A percentile compares a stretch with the other conserved stretches of the same genome.
Conservation (phyloP, 2,329 filamentous ascomycete species). For the Triangularia verruculosa region DNA sequence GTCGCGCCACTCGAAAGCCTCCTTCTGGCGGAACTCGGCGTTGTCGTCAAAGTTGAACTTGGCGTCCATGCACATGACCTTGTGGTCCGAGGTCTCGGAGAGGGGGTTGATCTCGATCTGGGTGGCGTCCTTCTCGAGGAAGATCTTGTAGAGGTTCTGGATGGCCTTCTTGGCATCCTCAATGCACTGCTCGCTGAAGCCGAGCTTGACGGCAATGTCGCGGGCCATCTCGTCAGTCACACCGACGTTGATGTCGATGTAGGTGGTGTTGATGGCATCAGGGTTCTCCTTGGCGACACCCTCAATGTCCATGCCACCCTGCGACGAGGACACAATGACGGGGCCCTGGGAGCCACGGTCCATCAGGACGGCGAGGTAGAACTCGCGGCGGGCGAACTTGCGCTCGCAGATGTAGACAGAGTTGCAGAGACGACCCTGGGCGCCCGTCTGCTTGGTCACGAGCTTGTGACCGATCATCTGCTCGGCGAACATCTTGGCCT, state of each 20-base stretch:
- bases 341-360: constrained; percentile 87
- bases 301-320: constrained; percentile 99
- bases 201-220: constrained; percentile 85
- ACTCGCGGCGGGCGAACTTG: constrained; percentile 98
- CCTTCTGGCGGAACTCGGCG: constrained; percentile 96
- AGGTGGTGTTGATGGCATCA: constrained; percentile 90
- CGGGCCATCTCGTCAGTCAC: constrained; percentile 94
- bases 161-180: constrained; percentile 94
- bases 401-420: constrained; percentile 99
- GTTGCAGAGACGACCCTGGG: constrained; percentile 89
- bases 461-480: constrained; percentile 99
- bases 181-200: constrained; percentile 97
- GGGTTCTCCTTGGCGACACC: constrained; percentile 96
- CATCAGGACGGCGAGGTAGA: constrained; percentile 99
- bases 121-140: constrained; percentile 96
- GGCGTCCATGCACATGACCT: constrained; percentile 98
- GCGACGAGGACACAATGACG: constrained; percentile 95
- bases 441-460: constrained; percentile 98
- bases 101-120: constrained; percentile 99
- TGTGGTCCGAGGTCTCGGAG: constrained; percentile 95
- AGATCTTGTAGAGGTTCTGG: constrained; percentile 98
- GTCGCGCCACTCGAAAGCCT: constrained; percentile 91
- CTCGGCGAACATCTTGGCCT: constrained; percentile 94
- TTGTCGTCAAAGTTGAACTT: constrained; percentile 99
- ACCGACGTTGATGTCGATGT: constrained; percentile 88